Base-by-base conservation (phyloP, 2,329 filamentous ascomycete genomes). In the Alternaria triticina region DNA sequence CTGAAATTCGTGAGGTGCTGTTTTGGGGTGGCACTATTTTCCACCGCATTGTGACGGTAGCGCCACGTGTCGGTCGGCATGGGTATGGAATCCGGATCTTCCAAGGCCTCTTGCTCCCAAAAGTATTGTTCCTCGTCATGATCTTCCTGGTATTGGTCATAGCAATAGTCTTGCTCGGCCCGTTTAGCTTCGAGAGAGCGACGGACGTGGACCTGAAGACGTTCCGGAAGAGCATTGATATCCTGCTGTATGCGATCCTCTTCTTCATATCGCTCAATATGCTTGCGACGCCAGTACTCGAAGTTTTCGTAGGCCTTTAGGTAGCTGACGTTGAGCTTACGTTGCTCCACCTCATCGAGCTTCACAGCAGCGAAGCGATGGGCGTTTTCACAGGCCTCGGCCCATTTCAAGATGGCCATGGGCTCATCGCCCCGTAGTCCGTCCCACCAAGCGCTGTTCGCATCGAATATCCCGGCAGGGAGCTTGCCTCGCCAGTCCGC, bases 211-310 rank as follows among this genome's bases (percentile, higher is more conserved):
- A n/a, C 23, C 23, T 28, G 46, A 50, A 50, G 46, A 25, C 23
- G 46, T 10, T 50, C n/a, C 8, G 46, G 46, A 23, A 50, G 23
- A n/a, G 46, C 13, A 15, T 50, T 50, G 46, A 50, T 50, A n/a
- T 57, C 40, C 13, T 57, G 43, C 17, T 54, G 50, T 10, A 54
- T 12, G 15, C 40, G 36, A 5, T 47, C 50, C 20, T 54, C 50
- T 28, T 54, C 28, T 5, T 59, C 22, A 13, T 25, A 43, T 22
- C 25, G 2, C 28, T 54, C 57, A 13, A 54, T 40, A 43, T 59
- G 36, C 57, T 40, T 47, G n/a, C 36, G 49, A 15, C 57, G 50
- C 57, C 57, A 59, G 10, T n/a, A 27, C 12, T 59, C 49, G 57
- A 59, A 59, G 13, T 28, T 15, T 11, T 28, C 23, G 28, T 46